Conservation (phyloP, 768 basidiomycete genomes). For the Nidularia sp. region DNA sequence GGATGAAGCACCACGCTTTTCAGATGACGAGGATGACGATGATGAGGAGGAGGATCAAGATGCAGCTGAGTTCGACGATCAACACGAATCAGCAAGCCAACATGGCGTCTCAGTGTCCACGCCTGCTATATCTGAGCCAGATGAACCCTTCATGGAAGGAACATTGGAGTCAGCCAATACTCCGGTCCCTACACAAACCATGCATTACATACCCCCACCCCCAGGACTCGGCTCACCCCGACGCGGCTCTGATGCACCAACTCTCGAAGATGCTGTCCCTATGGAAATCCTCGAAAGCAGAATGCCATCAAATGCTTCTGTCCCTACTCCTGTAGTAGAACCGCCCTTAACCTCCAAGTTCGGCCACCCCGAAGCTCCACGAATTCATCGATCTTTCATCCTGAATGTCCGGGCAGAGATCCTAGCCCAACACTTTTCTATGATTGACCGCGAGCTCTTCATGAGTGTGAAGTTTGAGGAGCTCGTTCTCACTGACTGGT, state of each 20-base stretch:
- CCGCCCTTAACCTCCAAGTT: slow-evolving; percentile 23
- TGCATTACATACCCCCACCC: slow-evolving; percentile 19
- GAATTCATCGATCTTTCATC: slow-evolving; percentile 69
- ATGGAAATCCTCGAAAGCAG: slow-evolving; percentile 63
- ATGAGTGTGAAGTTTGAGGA: slow-evolving; percentile 85
- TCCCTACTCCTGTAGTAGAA: slow-evolving; percentile 6
- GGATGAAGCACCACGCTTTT: slow-evolving; percentile 56
- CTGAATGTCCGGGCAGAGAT: slow-evolving; percentile 54
- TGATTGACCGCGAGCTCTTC: slow-evolving; percentile 88
- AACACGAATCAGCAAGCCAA: background rate
- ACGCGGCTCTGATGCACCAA: slow-evolving; percentile 41
- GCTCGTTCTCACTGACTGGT: slow-evolving; percentile 73
- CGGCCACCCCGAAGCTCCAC: slow-evolving; percentile 28
- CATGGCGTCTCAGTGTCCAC: background rate
- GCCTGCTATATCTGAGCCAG: slow-evolving; percentile 6
- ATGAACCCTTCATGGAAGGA: slow-evolving; percentile 5
- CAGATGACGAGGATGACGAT: slow-evolving; percentile 38
- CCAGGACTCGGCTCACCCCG: slow-evolving; percentile 21
- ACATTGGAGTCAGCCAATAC: slow-evolving; percentile 16
- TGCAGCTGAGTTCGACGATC: slow-evolving; percentile 5
- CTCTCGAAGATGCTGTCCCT: slow-evolving; percentile 60
- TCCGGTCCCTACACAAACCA: slow-evolving; percentile 26
- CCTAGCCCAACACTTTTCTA: slow-evolving; percentile 75
- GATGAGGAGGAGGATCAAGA: slow-evolving; percentile 15
- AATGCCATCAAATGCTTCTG: slow-evolving; percentile 27